phyloP scores from a whole-genome alignment of 2,329 filamentous ascomycete species.

The Dothideomycetidae sp. region DNA sequence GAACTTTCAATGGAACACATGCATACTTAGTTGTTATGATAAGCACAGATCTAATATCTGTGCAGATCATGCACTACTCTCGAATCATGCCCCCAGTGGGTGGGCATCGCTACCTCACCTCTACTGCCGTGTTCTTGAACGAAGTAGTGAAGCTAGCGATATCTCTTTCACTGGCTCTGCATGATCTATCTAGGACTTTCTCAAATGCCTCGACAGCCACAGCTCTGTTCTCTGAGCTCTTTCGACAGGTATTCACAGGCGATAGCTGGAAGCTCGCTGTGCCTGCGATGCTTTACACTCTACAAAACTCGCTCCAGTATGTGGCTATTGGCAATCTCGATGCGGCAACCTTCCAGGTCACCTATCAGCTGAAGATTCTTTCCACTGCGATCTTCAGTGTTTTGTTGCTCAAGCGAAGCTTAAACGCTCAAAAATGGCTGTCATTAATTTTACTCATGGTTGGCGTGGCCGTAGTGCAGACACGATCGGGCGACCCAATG shows the following conservation, averaged over 20 bases:
- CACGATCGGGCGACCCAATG: conserved; percentile 47
- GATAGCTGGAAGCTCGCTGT: conserved; percentile 94
- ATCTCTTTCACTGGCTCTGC: conserved; percentile 72
- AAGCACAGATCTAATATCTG: background rate
- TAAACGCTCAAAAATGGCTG: conserved; percentile 64
- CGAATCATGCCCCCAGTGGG: conserved; percentile 75
- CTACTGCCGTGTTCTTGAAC: conserved; percentile 85
- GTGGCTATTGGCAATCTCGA: conserved; percentile 82
- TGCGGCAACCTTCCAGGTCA: conserved; percentile 82
- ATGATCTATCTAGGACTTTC: conserved; percentile 67
- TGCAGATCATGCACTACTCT: conserved; percentile 86
- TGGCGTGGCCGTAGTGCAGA: conserved; percentile 73
- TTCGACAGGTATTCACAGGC: conserved; percentile 65
- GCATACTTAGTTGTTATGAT: no score
- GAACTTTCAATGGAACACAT: no score
- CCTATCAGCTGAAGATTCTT: conserved; percentile 89
- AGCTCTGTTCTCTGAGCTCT: conserved; percentile 65
- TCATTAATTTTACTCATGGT: conserved; percentile 64
- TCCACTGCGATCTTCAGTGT: conserved; percentile 82
- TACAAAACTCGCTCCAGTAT: conserved; percentile 91
- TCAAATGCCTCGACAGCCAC: conserved; percentile 69
- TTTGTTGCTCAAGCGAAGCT: conserved; percentile 53
- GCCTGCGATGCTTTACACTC: conserved; percentile 73
- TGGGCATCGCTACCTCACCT: conserved; percentile 81
- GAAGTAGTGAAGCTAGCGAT: conserved; percentile 83